Conservation (phyloP, 345 rosid species). For the Schrenkiella parvula region DNA sequence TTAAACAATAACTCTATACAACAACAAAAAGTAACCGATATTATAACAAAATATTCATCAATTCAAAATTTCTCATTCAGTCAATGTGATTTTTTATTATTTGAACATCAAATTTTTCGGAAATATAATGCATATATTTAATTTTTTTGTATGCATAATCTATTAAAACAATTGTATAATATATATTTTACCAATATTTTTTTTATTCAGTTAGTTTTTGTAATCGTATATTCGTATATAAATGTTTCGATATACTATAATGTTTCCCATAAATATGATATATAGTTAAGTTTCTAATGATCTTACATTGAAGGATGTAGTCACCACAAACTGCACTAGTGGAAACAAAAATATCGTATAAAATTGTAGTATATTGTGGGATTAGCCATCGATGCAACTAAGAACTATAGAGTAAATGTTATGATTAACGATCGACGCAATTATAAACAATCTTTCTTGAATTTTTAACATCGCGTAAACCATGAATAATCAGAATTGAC, state of each 20-base stretch:
- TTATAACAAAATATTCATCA: too few relatives aligned
- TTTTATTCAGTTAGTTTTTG: background rate
- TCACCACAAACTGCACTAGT: background rate
- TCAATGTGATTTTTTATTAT: too few relatives aligned
- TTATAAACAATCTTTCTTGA: background rate
- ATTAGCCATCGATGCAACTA: background rate
- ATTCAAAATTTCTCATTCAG: too few relatives aligned
- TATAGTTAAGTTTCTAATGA: background rate
- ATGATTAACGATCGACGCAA: background rate
- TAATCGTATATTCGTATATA: background rate
- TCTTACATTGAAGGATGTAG: background rate
- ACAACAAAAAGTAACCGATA: too few relatives aligned
- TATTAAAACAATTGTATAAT: too few relatives aligned
- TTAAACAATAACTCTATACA: too few relatives aligned
- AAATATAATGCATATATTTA: background rate
- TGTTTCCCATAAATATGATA: background rate
- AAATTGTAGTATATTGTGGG: too few relatives aligned
- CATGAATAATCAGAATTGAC: background rate
- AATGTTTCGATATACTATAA: background rate
- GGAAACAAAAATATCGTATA: background rate
- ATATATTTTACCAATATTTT: background rate
- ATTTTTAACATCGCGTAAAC: background rate
- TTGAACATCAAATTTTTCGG: too few relatives aligned
- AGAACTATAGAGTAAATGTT: too few relatives aligned
- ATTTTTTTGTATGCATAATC: background rate